Percentiles rank a stretch among this genome's conserved stretches.
These are phyloP conservation scores for Globisporangium okanoganense DNA, from an alignment of 352 stramenopile species.

Conservation along the genomic window DNA sequence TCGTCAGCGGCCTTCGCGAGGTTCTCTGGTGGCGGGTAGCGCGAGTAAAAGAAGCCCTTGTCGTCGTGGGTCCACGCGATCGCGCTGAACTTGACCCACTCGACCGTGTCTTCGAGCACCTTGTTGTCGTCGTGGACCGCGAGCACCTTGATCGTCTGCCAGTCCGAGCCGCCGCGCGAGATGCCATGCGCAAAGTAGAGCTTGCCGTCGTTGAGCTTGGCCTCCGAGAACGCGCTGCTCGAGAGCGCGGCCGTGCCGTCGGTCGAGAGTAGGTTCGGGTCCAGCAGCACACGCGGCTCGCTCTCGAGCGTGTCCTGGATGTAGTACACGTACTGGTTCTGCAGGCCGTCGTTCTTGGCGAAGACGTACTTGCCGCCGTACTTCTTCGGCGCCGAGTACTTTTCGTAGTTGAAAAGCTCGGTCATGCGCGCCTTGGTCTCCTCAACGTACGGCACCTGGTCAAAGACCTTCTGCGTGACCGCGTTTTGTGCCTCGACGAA, in stretches of 20 bases:
- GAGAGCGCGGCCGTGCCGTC: slow-evolving; percentile 76
- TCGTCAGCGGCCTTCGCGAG: slow-evolving; percentile 32
- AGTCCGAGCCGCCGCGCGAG: slow-evolving; percentile 79
- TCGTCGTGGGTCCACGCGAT: slow-evolving; percentile 84
- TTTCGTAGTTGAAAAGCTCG: slow-evolving; percentile 89
- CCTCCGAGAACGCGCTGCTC: slow-evolving; percentile 65
- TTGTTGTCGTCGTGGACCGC: slow-evolving; percentile 66
- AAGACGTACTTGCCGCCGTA: slow-evolving; percentile 80
- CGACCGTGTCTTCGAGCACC: slow-evolving; percentile 70
- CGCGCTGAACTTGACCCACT: slow-evolving; percentile 88
- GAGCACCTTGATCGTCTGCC: slow-evolving; percentile 85
- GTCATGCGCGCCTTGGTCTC: slow-evolving; percentile 77
- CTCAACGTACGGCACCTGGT: slow-evolving; percentile 56
- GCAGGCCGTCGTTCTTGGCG: slow-evolving; percentile 84
- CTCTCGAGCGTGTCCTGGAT: slow-evolving; percentile 70
- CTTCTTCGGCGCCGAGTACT: slow-evolving; percentile 75
- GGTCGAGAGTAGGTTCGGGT: slow-evolving; percentile 73
- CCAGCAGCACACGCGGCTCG: slow-evolving; percentile 68
- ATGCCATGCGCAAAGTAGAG: slow-evolving; percentile 84
- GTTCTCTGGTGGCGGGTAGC: slow-evolving; percentile 67
- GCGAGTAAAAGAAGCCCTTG: slow-evolving; percentile 84
- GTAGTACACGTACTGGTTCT: slow-evolving; percentile 88
- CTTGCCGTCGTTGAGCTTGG: slow-evolving; percentile 56
- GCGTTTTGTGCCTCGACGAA: slow-evolving; percentile 81
- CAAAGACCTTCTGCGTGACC: slow-evolving; percentile 60